Base-by-base conservation (phyloP, 768 basidiomycete species). In the Rossbeevera mucosa region DNA sequence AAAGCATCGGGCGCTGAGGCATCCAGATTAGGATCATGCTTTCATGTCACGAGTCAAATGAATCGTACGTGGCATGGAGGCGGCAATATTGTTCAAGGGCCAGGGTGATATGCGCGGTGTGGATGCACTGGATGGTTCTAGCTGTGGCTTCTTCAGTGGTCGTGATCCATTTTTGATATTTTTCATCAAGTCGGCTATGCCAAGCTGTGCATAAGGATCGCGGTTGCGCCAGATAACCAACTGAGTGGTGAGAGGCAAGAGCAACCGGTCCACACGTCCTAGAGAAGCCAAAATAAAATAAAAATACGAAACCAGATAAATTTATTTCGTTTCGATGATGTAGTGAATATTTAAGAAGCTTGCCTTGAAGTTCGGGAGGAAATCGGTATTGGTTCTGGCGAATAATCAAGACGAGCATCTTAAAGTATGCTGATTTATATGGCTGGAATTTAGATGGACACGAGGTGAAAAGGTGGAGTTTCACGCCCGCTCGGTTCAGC, bases 371-470 rank as follows among this genome's bases (percentile, higher is more conserved):
- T 13, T 71, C 69, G 0, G 31, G 12, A 18, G 47, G 44, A 59
- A 68, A 69, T 38, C 53, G 54, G 14, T 53, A 42, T 24, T 69
- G 62, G 26, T 72, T 74, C 44, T 66, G 64, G 55, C 73, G 66
- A 16, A 64, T 46, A 12, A 78, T 60, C 57, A 75, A 65, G 38
- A 70, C 66, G 38, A 83, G 68, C 50, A 81, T 64, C 55, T 72
- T 72, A 61, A 79, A 72, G 65, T 82, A 83, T 14, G 72, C 73
- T 33, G 66, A 61, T 66, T 80, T 82, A 66, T 74, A 71, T 11
- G 68, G 70, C 36, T 66, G 58, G 24, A 74, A 61, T 48, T 65
- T 59, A 25, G 70, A 56, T 20, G 75, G 65, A 60, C 80, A 81
- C 42, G 71, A 65, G 29, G 72, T 72, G 64, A 80, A 80, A 42